phyloP scores from a whole-genome alignment of 257 asterid species.

The Leptodermis oblonga region DNA sequence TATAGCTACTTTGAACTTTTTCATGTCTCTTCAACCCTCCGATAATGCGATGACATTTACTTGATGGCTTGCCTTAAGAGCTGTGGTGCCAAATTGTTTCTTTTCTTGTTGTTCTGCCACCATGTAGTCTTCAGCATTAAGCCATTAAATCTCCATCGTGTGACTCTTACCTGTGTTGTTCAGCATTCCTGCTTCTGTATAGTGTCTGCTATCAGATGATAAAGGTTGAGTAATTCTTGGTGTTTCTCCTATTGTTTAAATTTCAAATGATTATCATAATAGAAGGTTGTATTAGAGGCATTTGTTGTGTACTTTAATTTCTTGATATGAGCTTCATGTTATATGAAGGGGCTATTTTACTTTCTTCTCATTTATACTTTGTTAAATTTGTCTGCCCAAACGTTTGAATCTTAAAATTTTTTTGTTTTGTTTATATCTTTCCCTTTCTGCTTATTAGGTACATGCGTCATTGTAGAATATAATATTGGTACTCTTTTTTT shows the following conservation, averaged over 20 bases:
- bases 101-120: conserved; percentile 2
- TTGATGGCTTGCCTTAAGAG: background rate
- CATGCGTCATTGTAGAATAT: background rate
- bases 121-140: background rate
- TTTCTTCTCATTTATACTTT: background rate
- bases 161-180: background rate
- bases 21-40: background rate
- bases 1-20: background rate
- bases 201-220: background rate
- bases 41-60: conserved; percentile 2
- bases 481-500: background rate
- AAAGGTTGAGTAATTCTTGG: background rate
- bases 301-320: background rate
- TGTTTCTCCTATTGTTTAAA: no score
- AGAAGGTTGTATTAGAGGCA: background rate
- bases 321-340: background rate
- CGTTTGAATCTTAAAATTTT: background rate
- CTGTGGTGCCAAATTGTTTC: background rate
- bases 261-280: background rate
- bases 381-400: background rate
- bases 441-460: background rate
- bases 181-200: background rate
- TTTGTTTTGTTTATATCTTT: background rate
- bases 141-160: background rate
- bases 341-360: background rate